Conservation (phyloP, 768 basidiomycete genomes). For the Pleurotus ostreatus region DNA sequence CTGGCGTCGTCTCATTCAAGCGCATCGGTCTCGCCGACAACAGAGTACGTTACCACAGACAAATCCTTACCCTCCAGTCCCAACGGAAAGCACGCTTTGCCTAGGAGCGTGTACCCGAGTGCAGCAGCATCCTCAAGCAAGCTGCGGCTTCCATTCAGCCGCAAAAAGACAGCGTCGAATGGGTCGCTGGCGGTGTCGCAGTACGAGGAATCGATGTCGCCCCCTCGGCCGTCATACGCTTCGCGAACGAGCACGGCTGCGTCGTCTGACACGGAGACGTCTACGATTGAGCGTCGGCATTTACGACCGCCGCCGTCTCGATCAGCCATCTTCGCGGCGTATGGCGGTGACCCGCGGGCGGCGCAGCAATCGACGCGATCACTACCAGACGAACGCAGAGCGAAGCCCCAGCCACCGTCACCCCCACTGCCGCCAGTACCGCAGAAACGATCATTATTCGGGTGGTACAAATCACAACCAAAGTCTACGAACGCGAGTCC, state of each 20-base stretch:
- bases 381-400: slow-evolving; percentile 41
- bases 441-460: slow-evolving; percentile 29
- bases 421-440: slow-evolving; percentile 18
- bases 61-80: slow-evolving; percentile 16
- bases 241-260: slow-evolving; percentile 31
- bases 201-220: slow-evolving; percentile 14
- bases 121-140: slow-evolving; percentile 21
- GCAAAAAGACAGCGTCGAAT: slow-evolving; percentile 22
- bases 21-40: slow-evolving; percentile 14
- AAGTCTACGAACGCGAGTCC: slow-evolving; percentile 13
- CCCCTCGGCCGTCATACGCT: slow-evolving; percentile 29
- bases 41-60: slow-evolving; percentile 25
- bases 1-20: slow-evolving; percentile 3
- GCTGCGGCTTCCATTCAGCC: slow-evolving; percentile 34
- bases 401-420: slow-evolving; percentile 13
- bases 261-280: slow-evolving; percentile 39
- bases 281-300: slow-evolving; percentile 29
- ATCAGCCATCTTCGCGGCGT: slow-evolving; percentile 59
- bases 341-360: slow-evolving; percentile 44
- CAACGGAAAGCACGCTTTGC: slow-evolving; percentile 10
- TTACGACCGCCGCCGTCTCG: slow-evolving; percentile 58
- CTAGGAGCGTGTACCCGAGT: slow-evolving; percentile 8
- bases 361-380: slow-evolving; percentile 57
- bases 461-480: slow-evolving; percentile 36
- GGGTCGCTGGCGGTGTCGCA: slow-evolving; percentile 12